Evolutionary conservation across 2,329 filamentous ascomycete species (phyloP).

Genomic region (Zarea fungicola): DNA sequence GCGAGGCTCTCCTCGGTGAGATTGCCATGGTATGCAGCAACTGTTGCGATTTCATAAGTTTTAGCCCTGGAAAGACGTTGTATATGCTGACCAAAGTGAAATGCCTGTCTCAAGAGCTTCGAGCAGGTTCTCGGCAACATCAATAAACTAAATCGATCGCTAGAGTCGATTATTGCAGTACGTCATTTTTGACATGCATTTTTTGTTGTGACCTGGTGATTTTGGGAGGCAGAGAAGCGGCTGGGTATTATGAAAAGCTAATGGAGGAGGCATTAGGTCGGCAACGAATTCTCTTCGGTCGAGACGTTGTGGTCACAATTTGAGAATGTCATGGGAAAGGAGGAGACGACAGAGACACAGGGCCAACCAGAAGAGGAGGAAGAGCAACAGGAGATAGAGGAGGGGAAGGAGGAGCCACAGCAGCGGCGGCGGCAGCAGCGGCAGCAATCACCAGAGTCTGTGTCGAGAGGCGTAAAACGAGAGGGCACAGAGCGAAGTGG

Average conservation of each 20-base stretch:
- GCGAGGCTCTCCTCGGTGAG: slow-evolving; percentile 64
- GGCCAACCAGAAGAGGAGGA: slow-evolving; percentile 23
- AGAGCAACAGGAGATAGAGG: slow-evolving; percentile 19
- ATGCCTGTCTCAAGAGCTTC: no score
- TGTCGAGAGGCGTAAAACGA: not conserved
- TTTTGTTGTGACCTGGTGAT: not conserved
- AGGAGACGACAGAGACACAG: slow-evolving; percentile 32
- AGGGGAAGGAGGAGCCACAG: slow-evolving; percentile 12
- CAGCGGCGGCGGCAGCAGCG: slow-evolving; percentile 7
- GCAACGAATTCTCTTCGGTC: slow-evolving; percentile 95
- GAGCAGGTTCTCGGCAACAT: slow-evolving; percentile 93
- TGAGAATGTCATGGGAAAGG: slow-evolving; percentile 87
- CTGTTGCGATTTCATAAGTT: no score
- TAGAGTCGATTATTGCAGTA: slow-evolving; percentile 88
- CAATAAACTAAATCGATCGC: slow-evolving; percentile 86
- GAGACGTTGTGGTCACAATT: slow-evolving; percentile 97
- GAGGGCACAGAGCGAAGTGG: slow-evolving; percentile 9
- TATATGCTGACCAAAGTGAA: not conserved
- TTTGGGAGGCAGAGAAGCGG: not conserved
- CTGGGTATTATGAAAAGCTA: not conserved
- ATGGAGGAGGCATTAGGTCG: slow-evolving; percentile 51
- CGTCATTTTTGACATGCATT: not conserved
- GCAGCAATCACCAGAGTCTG: slow-evolving; percentile 7
- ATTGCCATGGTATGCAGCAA: slow-evolving; percentile 57
- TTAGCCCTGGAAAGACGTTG: no score